A percentile compares a stretch with the other conserved stretches of the same genome.
These are phyloP conservation scores for Russula ochroleuca DNA, from an alignment of 768 basidiomycete genomes.

Conservation along the genomic window DNA sequence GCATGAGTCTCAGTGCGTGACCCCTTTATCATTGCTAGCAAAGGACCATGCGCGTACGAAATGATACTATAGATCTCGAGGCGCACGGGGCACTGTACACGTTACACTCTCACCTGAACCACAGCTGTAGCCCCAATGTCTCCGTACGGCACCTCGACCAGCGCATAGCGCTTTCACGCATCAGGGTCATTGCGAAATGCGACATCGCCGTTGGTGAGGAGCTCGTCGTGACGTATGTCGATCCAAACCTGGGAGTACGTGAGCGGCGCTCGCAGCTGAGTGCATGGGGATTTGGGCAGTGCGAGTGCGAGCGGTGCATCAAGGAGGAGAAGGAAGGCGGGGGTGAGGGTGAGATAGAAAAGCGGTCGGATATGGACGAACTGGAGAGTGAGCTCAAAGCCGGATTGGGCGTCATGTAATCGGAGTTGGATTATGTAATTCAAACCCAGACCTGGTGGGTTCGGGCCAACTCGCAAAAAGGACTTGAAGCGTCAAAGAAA, in stretches of 20 bases:
- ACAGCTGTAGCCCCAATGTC: constrained; percentile 74
- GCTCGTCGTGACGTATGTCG: constrained; percentile 72
- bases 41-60: neutral
- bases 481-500: neutral
- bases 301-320: constrained; percentile 63
- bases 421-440: constrained; percentile 5
- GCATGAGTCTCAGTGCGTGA: constrained; percentile 74
- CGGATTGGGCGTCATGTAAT: constrained; percentile 47
- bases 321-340: constrained; percentile 42
- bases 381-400: constrained; percentile 60
- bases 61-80: constrained; percentile 56
- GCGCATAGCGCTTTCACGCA: constrained; percentile 63
- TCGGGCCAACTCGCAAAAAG: neutral
- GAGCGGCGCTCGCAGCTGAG: constrained; percentile 50
- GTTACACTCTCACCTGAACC: constrained; percentile 85
- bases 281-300: constrained; percentile 74
- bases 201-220: constrained; percentile 70
- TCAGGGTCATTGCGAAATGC: constrained; percentile 65
- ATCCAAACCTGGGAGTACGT: constrained; percentile 49
- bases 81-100: constrained; percentile 83
- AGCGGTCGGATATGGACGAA: constrained; percentile 39
- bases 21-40: neutral
- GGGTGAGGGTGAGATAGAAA: neutral
- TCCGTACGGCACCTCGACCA: constrained; percentile 75
- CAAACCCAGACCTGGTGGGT: neutral